Percentiles rank a stretch among this genome's conserved stretches.
These are phyloP conservation scores for Diaporthe vaccinii DNA, from an alignment of 2,329 filamentous ascomycete genomes.

Conservation along the genomic window DNA sequence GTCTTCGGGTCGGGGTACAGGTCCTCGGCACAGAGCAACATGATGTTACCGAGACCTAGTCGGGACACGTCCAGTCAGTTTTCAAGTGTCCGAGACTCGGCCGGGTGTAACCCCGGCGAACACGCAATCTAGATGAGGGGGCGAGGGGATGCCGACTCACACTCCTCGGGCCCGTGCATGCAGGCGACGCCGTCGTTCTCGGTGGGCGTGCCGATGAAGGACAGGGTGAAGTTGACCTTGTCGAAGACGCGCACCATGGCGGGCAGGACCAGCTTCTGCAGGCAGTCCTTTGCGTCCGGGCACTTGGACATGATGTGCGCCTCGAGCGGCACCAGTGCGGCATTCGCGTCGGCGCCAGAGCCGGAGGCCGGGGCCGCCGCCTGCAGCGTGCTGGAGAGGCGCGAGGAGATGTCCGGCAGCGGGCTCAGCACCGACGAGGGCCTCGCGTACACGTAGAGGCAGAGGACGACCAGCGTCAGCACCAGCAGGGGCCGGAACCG, in stretches of 20 bases:
- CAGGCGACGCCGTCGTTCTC: constrained; percentile 87
- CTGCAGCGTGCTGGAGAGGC: constrained; percentile 32
- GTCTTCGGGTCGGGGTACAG: constrained; percentile 89
- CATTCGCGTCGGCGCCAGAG: constrained; percentile 18
- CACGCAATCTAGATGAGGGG: constrained; percentile 1
- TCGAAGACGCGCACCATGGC: constrained; percentile 85
- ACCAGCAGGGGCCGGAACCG: constrained; percentile 36
- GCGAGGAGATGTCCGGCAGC: constrained; percentile 39
- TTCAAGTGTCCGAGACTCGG: constrained; percentile 1
- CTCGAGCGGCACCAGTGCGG: constrained; percentile 79
- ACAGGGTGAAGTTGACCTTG: constrained; percentile 92
- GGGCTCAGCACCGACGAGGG: constrained; percentile 36
- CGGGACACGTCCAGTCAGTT: background rate
- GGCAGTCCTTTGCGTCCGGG: constrained; percentile 88
- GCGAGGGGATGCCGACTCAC: constrained; percentile 48
- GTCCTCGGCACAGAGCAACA: constrained; percentile 89
- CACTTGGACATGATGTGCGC: constrained; percentile 99
- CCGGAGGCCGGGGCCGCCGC: background rate
- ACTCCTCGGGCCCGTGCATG: constrained; percentile 91
- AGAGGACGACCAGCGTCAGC: constrained; percentile 36
- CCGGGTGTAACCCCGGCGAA: background rate
- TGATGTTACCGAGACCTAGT: constrained; percentile 85
- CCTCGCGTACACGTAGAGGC: constrained; percentile 37
- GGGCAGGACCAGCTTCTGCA: constrained; percentile 85
- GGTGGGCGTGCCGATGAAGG: constrained; percentile 87